Percentiles rank a stretch among this genome's conserved stretches.
Conservation (phyloP, 2,329 filamentous ascomycete species). For the Neofusicoccum sp. region DNA sequence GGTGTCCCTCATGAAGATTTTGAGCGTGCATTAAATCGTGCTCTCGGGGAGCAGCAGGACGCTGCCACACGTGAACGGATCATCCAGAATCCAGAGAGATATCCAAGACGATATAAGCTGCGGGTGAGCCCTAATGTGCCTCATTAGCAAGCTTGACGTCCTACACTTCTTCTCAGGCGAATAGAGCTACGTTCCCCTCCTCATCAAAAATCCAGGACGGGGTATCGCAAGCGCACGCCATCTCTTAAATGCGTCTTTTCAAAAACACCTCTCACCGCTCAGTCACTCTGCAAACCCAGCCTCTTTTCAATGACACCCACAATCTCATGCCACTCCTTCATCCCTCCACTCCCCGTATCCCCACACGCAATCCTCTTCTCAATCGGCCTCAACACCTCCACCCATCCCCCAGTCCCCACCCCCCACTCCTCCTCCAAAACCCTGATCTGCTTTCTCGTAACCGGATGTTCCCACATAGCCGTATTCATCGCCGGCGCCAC, state of each 20-base stretch:
- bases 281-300: slow-evolving; percentile 33
- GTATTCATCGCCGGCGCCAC: slow-evolving; percentile 87
- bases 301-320: slow-evolving; percentile 64
- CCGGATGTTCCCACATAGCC: slow-evolving; percentile 84
- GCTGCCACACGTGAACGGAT: too few relatives aligned
- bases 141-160: too few relatives aligned
- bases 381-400: slow-evolving; percentile 72
- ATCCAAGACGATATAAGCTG: too few relatives aligned
- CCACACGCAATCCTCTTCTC: slow-evolving; percentile 83
- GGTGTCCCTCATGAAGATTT: too few relatives aligned
- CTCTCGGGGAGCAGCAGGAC: too few relatives aligned
- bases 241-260: too few relatives aligned
- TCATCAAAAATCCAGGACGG: neutral
- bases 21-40: too few relatives aligned
- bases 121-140: too few relatives aligned
- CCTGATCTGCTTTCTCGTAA: slow-evolving; percentile 72
- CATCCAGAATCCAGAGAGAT: too few relatives aligned
- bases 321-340: slow-evolving; percentile 80
- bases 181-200: neutral
- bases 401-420: slow-evolving; percentile 51
- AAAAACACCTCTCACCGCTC: neutral
- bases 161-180: too few relatives aligned
- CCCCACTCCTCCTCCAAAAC: slow-evolving; percentile 78
- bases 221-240: too few relatives aligned
- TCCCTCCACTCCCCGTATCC: slow-evolving; percentile 78